Conservation (phyloP, 2,329 filamentous ascomycete species). For the Sclerotiophoma versabilis region DNA sequence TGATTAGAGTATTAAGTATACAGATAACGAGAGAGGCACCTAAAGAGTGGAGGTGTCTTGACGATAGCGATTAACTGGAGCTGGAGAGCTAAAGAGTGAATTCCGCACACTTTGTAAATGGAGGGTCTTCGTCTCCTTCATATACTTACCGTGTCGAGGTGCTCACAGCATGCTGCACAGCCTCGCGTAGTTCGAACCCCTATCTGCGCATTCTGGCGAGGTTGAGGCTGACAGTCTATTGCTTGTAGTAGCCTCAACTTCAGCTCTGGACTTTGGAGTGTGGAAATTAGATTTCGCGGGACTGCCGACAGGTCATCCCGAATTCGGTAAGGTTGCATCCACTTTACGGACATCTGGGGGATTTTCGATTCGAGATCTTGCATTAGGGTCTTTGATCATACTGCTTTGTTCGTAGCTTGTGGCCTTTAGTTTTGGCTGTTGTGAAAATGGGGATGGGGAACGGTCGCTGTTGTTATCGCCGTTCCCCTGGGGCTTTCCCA, state of each 20-base stretch:
- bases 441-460: not conserved
- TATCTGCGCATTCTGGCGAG: conserved; percentile 5
- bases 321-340: not conserved
- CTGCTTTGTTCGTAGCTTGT: not conserved
- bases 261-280: conserved; percentile 14
- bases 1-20: conserved; percentile 16
- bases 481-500: conserved; percentile 7
- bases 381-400: not conserved
- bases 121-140: conserved; percentile 1
- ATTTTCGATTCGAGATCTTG: conserved; percentile 10
- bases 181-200: not conserved
- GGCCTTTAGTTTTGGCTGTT: not conserved
- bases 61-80: conserved; percentile 18
- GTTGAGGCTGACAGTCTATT: conserved; percentile 7
- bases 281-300: conserved; percentile 15
- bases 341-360: conserved; percentile 14
- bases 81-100: conserved; percentile 20
- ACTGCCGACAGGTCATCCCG: conserved; percentile 10
- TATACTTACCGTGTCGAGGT: not conserved
- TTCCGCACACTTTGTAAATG: conserved; percentile 11
- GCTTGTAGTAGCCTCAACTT: conserved; percentile 6
- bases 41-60: conserved; percentile 16
- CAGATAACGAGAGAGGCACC: conserved; percentile 8
- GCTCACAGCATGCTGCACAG: not conserved
- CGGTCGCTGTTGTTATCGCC: not conserved